Evolutionary conservation across 164 flowering plant genomes (phyloP), one percentile per base, ranked within the genome.

Genomic region (Santalum album): DNA sequence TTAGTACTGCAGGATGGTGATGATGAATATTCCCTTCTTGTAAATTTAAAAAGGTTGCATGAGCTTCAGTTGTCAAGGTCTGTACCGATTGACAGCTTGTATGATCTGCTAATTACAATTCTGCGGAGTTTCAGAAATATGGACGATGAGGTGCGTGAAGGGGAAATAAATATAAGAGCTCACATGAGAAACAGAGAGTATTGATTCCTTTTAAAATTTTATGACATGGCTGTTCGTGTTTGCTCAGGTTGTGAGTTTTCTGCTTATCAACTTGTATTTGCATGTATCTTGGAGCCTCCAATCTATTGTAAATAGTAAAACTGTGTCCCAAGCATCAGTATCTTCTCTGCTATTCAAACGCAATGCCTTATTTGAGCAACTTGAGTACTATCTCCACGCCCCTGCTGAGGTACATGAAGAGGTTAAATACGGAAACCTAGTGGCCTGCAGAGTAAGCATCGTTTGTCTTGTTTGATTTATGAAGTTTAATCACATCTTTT

Each of bases 21-120:
- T 63, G 99, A 94, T 69, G 96, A 90, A 19, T 94, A 94, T 53
- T 78, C 89, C 43, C 82, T 94, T 65, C 89, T 86, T 62, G 96
- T 94, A 51, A 87, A 84, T 67, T 73, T 84, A 77, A 90, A 90
- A 72, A 78, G 97, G 71, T 57, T 90, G 57, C 86, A 87, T 75
- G 97, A 87, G 73, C 88, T 94, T 72, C 99, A 87, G 38, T 69
- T 90, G 74, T 76, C 72, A 53, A 83, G 72, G 62, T 54, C 60
- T 68, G 84, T 87, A 39, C 69, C 84, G 25, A 58, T 80, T 42
- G 97, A 80, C 44, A 77, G 71, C 74, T 62, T 87, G 45, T 84
- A 57, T 71, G 86, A 72, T 29, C 86, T 87, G 49, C 54, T 90
- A 38, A 71, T 65, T 20, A 56, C 42, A 45, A 64, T 69, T 64